These are phyloP conservation scores for Cyberlindnera mycetangii DNA, from an alignment of 805 yeast genomes.

Conservation along the genomic window DNA sequence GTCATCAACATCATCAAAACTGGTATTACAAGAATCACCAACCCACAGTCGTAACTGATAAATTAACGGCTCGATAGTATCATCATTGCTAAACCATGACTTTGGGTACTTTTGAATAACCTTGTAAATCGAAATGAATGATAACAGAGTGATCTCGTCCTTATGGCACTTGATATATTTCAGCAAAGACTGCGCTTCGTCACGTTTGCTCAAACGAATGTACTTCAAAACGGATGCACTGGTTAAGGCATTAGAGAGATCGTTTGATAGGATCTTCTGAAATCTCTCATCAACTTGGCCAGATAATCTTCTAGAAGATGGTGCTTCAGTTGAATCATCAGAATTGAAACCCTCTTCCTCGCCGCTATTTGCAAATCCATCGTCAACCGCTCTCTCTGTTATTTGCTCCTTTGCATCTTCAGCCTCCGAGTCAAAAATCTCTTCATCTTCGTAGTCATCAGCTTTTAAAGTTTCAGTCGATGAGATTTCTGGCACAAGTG, in stretches of 20 bases:
- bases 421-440: conserved; percentile 4
- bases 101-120: conserved; percentile 27
- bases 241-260: conserved; percentile 25
- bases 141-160: conserved; percentile 24
- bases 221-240: conserved; percentile 26
- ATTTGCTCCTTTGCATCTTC: neutral
- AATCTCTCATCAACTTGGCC: conserved; percentile 17
- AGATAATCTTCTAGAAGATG: conserved; percentile 8
- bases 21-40: conserved; percentile 26
- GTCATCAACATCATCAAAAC: conserved; percentile 24
- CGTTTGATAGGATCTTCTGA: conserved; percentile 22
- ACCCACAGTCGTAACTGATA: conserved; percentile 30
- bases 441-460: conserved; percentile 5
- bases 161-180: conserved; percentile 20
- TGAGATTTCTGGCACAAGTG: conserved; percentile 9
- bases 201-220: conserved; percentile 16
- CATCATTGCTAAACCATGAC: conserved; percentile 23
- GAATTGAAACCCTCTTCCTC: conserved; percentile 10
- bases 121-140: conserved; percentile 28
- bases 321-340: conserved; percentile 4
- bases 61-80: conserved; percentile 23
- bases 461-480: conserved; percentile 4
- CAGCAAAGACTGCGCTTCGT: conserved; percentile 18
- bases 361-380: neutral
- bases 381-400: neutral